Evolutionary conservation across 1,284 basidiomycete genomes (phyloP).

Genomic region (Boletellus deceptivus): DNA sequence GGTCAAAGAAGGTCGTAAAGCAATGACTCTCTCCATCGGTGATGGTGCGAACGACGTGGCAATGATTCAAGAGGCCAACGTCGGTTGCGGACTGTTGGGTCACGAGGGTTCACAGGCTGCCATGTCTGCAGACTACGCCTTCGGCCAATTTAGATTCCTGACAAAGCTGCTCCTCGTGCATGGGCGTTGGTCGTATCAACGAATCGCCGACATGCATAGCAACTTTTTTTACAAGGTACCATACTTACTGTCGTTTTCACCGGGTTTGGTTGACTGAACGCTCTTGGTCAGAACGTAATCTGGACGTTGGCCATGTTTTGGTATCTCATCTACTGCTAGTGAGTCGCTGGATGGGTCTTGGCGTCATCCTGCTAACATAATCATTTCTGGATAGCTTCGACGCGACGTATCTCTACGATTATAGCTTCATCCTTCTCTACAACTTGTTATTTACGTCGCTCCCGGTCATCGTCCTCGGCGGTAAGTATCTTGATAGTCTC

Average conservation of each 20-base stretch:
- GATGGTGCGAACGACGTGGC: conserved; percentile 96
- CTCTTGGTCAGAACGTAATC: conserved; percentile 66
- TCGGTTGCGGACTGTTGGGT: conserved; percentile 92
- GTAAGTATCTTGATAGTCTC: conserved; percentile 39
- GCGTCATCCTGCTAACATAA: conserved; percentile 7
- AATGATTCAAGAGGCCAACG: conserved; percentile 98
- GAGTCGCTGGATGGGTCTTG: conserved; percentile 22
- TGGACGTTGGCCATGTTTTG: conserved; percentile 95
- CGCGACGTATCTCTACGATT: conserved; percentile 94
- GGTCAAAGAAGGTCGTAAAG: conserved; percentile 93
- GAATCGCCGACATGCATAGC: conserved; percentile 95
- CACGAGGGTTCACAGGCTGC: conserved; percentile 97
- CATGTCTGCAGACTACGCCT: conserved; percentile 98
- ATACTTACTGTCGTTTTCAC: conserved; percentile 4
- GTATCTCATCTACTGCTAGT: conserved; percentile 89
- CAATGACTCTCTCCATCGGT: conserved; percentile 96
- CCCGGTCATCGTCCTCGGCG: conserved; percentile 88
- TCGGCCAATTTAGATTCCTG: conserved; percentile 95
- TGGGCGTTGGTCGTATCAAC: conserved; percentile 94
- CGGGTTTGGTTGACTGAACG: conserved; percentile 1
- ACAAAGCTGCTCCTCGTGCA: conserved; percentile 93
- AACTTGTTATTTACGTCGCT: conserved; percentile 94
- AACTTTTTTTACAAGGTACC: conserved; percentile 97
- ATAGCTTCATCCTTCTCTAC: conserved; percentile 89
- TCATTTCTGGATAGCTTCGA: conserved; percentile 64